Evolutionary conservation across 495 filamentous ascomycete species (phyloP), one percentile per base, ranked within the genome.

Genomic region (Hypoxylon fuscum): DNA sequence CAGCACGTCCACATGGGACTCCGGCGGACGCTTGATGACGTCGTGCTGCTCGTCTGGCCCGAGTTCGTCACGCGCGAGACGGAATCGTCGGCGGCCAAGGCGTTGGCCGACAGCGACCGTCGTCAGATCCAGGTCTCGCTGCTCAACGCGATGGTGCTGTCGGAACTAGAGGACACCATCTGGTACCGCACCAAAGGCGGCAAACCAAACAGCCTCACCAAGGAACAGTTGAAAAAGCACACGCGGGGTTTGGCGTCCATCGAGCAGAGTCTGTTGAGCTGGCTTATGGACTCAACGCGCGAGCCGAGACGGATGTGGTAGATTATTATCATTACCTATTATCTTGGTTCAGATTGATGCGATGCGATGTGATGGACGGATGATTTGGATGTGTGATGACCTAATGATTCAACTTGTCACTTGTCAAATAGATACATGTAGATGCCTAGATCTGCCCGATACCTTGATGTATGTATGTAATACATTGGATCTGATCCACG

Each of bases 11-110:
- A 40, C 11, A 6, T 46, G n/a, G 66, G 59, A 9, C 29, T 69
- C 10, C 45, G 34, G 17, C 42, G 54, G 10, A 31, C 44, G 7
- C n/a, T 69, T 0, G 23, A 49, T n/a, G 61, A 69, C 17, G 38
- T 62, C 17, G 57, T 64, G 18, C 17, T 18, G 32, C 62, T 69
- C 10, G 29, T 64, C 1, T 65, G 60, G 32, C 62, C 69, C 5
- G 69, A 71, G 21, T 69, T 69, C 48, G 32, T 59, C 12, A 71
- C 69, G 48, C 66, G 69, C 47, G 55, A 58, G 29, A 69, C 66
- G 1, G 42, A 51, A 4, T 3, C 15, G 15, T 64, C 69, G 32
- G 54, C 37, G 15, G 46, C 51, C 8, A 66, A 58, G 20, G 52
- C 62, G 6, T 29, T 27, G 1, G 52, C 42, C 5, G 69, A 72